Conservation (phyloP, 2,329 filamentous ascomycete genomes). For the Neonectria coccinea region DNA sequence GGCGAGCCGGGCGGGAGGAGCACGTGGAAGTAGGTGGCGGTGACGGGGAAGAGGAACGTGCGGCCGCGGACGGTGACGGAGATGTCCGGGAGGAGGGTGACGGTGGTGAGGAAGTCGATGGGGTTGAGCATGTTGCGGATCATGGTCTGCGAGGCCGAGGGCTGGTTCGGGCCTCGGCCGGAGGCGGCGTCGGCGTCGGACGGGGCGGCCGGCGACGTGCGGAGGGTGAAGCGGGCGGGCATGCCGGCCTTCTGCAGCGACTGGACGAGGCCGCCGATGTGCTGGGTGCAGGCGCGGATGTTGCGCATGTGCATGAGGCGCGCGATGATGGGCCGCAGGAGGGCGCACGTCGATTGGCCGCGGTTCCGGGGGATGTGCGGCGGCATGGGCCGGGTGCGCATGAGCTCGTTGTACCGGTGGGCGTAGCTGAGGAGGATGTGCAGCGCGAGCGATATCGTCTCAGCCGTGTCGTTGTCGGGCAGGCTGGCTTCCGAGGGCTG, state of each 20-base stretch:
- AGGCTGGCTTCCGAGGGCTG: conserved; percentile 50
- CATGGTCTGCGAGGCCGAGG: conserved; percentile 58
- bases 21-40: conserved; percentile 59
- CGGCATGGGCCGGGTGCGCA: conserved; percentile 70
- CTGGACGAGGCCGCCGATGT: conserved; percentile 58
- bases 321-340: conserved; percentile 65
- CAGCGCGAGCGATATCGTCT: conserved; percentile 74
- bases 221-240: conserved; percentile 57
- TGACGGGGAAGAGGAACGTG: conserved; percentile 58
- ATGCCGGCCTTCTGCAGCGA: conserved; percentile 62
- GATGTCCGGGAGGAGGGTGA: conserved; percentile 59
- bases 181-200: conserved; percentile 41
- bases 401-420: conserved; percentile 79
- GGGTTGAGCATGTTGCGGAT: conserved; percentile 57
- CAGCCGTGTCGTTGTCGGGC: conserved; percentile 66
- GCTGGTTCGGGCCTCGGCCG: conserved; percentile 51
- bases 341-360: conserved; percentile 58
- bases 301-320: conserved; percentile 59
- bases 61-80: conserved; percentile 58
- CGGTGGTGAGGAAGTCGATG: conserved; percentile 56
- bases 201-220: conserved; percentile 51
- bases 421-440: conserved; percentile 82
- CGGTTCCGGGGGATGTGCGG: conserved; percentile 53
- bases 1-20: conserved; percentile 52
- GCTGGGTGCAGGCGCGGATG: conserved; percentile 53